Percentiles rank a stretch among this genome's conserved stretches.
These are phyloP conservation scores for Saturnispora diversa DNA, from an alignment of 805 yeast species.

Conservation along the genomic window DNA sequence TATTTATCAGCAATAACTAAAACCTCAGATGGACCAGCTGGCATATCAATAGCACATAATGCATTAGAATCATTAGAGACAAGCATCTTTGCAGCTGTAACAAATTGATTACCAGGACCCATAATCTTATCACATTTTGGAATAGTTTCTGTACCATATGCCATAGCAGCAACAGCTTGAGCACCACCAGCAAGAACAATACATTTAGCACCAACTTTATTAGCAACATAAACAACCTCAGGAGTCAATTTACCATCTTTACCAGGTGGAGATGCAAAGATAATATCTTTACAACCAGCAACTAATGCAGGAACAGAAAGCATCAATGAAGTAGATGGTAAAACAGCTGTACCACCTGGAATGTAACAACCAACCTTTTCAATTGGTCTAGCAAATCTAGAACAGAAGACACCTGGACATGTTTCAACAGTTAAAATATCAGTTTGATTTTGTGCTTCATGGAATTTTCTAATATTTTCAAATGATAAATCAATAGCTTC, in stretches of 20 bases:
- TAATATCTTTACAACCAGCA: constrained; percentile 90
- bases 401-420: constrained; percentile 86
- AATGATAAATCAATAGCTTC: constrained; percentile 85
- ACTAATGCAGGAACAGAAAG: constrained; percentile 97
- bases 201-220: constrained; percentile 83
- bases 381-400: constrained; percentile 91
- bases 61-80: constrained; percentile 95
- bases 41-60: constrained; percentile 95
- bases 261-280: constrained; percentile 94
- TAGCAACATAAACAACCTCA: constrained; percentile 95
- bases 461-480: constrained; percentile 84
- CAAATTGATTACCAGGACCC: constrained; percentile 99
- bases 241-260: constrained; percentile 90
- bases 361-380: constrained; percentile 92
- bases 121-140: constrained; percentile 93
- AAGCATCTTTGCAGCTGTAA: constrained; percentile 97
- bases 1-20: constrained; percentile 84
- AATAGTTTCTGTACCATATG: constrained; percentile 90
- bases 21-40: constrained; percentile 99
- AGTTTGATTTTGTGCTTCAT: constrained; percentile 78
- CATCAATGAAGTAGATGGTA: constrained; percentile 97
- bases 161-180: constrained; percentile 98
- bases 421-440: constrained; percentile 81
- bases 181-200: constrained; percentile 98
- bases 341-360: constrained; percentile 98